Conservation (phyloP, 2,329 filamentous ascomycete species). For the Cercospora sp. region DNA sequence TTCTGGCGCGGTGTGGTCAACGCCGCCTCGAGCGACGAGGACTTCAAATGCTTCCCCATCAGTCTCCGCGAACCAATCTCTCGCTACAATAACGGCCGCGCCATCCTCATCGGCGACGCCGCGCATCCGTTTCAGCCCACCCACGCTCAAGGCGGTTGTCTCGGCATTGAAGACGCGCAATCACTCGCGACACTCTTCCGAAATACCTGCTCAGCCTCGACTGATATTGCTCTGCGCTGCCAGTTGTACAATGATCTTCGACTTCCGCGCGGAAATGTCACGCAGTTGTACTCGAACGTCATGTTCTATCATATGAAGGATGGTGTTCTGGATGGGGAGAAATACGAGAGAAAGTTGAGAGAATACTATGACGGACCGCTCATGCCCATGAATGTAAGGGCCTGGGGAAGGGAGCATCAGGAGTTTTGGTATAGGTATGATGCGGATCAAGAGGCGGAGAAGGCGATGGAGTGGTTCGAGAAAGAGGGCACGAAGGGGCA, state of each 20-base stretch:
- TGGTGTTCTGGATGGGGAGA: background rate
- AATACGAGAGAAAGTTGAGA: constrained; percentile 1
- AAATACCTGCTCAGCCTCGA: background rate
- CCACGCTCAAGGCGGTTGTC: constrained; percentile 16
- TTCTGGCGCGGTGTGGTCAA: constrained; percentile 16
- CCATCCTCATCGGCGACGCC: constrained; percentile 16
- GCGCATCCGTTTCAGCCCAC: constrained; percentile 18
- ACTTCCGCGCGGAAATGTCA: constrained; percentile 15
- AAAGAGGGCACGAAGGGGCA: background rate
- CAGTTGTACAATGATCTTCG: constrained; percentile 17
- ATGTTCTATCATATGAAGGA: constrained; percentile 11
- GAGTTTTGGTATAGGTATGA: constrained; percentile 19
- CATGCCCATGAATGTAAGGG: constrained; percentile 1
- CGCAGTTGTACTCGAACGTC: constrained; percentile 17
- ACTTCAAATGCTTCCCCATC: constrained; percentile 21
- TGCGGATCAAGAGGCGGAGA: constrained; percentile 13
- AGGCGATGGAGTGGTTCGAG: constrained; percentile 3
- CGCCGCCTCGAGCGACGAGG: constrained; percentile 9
- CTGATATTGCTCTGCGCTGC: constrained; percentile 1
- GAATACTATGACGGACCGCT: constrained; percentile 10
- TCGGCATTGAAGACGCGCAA: constrained; percentile 18
- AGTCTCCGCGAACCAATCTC: constrained; percentile 13
- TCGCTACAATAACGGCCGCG: constrained; percentile 11
- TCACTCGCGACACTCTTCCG: constrained; percentile 13
- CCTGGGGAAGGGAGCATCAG: constrained; percentile 6